These are phyloP conservation scores for Talaromyces piceae DNA, from an alignment of 2,329 filamentous ascomycete species.

Conservation along the genomic window DNA sequence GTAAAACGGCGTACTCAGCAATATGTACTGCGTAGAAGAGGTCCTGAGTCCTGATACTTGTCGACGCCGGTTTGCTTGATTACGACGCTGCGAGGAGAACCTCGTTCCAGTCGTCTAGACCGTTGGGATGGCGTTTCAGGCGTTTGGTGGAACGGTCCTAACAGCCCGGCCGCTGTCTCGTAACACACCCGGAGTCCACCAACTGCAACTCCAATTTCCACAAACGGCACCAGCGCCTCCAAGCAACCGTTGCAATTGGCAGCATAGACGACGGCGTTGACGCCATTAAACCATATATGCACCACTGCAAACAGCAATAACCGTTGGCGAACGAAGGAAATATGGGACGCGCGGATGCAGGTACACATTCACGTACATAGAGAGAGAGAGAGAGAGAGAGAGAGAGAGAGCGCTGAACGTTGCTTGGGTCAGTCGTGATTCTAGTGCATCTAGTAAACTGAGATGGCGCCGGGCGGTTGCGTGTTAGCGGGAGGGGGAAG, in stretches of 20 bases:
- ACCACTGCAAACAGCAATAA: too few species aligned
- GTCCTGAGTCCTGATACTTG: too few species aligned
- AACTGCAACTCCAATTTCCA: neutral
- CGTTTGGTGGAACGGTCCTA: neutral
- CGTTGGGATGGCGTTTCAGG: neutral
- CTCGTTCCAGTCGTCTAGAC: neutral
- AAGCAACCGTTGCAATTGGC: neutral
- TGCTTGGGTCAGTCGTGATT: too few species aligned
- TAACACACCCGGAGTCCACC: neutral
- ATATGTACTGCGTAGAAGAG: too few species aligned
- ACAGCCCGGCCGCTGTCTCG: neutral
- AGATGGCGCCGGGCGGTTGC: too few species aligned
- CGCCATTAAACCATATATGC: neutral
- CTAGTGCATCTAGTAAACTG: neutral
- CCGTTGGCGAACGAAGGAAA: neutral
- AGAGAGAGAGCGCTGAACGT: too few species aligned
- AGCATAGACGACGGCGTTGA: neutral
- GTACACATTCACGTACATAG: neutral
- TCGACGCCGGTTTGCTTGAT: too few species aligned
- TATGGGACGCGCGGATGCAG: neutral
- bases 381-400: neutral
- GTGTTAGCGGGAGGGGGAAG: neutral
- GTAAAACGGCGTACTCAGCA: too few species aligned
- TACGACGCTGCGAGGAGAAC: too few species aligned
- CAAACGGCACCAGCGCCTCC: neutral